A percentile compares a stretch with the other conserved stretches of the same genome.
Evolutionary conservation across 257 asterid species (phyloP).

Genomic region (Ocimum tenuiflorum): DNA sequence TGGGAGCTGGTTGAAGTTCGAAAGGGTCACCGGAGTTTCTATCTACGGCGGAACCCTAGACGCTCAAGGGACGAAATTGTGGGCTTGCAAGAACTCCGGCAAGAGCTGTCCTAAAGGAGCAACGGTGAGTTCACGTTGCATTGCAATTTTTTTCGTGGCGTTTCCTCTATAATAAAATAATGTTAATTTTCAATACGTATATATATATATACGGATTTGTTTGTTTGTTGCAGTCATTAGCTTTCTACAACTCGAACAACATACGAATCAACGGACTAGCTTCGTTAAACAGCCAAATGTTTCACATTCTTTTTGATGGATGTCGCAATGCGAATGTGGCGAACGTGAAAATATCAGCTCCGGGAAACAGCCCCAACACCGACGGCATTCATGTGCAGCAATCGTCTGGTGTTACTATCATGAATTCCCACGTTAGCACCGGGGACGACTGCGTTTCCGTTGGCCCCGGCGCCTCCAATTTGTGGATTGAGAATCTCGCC

Average conservation of each 20-base stretch:
- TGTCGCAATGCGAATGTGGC: slow-evolving; percentile 29
- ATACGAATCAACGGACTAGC: slow-evolving; percentile 36
- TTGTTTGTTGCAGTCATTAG: slow-evolving; percentile 33
- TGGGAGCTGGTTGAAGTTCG: slow-evolving; percentile 44
- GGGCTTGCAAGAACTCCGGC: slow-evolving; percentile 49
- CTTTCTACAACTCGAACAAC: slow-evolving; percentile 46
- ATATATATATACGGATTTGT: no score
- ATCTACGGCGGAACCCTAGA: slow-evolving; percentile 49
- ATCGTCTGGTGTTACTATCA: slow-evolving; percentile 36
- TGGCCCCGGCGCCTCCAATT: slow-evolving; percentile 49
- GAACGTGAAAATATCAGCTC: slow-evolving; percentile 38
- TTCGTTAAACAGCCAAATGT: slow-evolving; percentile 48
- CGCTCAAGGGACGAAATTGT: slow-evolving; percentile 29
- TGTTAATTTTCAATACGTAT: no score
- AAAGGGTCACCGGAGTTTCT: slow-evolving; percentile 43
- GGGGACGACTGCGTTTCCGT: slow-evolving; percentile 66
- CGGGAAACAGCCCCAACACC: slow-evolving; percentile 55
- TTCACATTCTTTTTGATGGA: slow-evolving; percentile 48
- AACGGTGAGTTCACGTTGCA: slow-evolving; percentile 8
- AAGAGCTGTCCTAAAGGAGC: slow-evolving; percentile 38
- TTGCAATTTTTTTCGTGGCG: no score
- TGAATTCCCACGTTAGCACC: slow-evolving; percentile 36
- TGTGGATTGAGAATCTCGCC: slow-evolving; percentile 45
- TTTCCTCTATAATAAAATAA: no score
- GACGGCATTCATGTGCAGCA: slow-evolving; percentile 51